A percentile compares a stretch with the other conserved stretches of the same genome.
Evolutionary conservation across 129 eudicot genomes (phyloP).

Genomic region (Rutidosis leptorrhynchoides): DNA sequence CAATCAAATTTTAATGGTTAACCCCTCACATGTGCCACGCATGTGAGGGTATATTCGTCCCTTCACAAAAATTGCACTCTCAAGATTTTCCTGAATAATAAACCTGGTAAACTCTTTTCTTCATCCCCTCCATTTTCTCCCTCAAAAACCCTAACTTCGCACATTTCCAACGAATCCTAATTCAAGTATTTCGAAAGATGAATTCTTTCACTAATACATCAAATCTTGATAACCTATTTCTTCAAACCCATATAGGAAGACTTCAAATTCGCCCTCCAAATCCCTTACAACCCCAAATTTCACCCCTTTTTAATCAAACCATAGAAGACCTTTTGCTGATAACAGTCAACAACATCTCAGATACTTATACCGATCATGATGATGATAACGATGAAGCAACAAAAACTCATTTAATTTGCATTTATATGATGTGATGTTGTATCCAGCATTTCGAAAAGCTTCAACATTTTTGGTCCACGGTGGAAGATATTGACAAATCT

Average conservation of each 20-base stretch:
- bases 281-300: slow-evolving; percentile 34
- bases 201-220: slow-evolving; percentile 46
- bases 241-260: slow-evolving; percentile 69
- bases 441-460: slow-evolving; percentile 71
- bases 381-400: no score
- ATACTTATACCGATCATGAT: slow-evolving; percentile 36
- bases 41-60: no score
- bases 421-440: no score
- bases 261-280: slow-evolving; percentile 62
- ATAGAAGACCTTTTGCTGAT: slow-evolving; percentile 72
- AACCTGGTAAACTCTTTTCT: background rate
- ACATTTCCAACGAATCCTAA: background rate
- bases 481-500: slow-evolving; percentile 61
- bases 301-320: slow-evolving; percentile 44
- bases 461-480: slow-evolving; percentile 66
- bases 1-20: no score
- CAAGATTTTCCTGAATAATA: background rate
- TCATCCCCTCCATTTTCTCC: background rate
- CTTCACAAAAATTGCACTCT: background rate
- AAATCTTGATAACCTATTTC: slow-evolving; percentile 72
- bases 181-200: slow-evolving; percentile 17
- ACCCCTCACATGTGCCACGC: no score
- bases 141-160: slow-evolving; percentile 31
- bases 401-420: no score
- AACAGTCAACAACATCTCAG: slow-evolving; percentile 48